Evolutionary conservation across 2,329 filamentous ascomycete genomes (phyloP).

Genomic region (Calonectria leucothoes): DNA sequence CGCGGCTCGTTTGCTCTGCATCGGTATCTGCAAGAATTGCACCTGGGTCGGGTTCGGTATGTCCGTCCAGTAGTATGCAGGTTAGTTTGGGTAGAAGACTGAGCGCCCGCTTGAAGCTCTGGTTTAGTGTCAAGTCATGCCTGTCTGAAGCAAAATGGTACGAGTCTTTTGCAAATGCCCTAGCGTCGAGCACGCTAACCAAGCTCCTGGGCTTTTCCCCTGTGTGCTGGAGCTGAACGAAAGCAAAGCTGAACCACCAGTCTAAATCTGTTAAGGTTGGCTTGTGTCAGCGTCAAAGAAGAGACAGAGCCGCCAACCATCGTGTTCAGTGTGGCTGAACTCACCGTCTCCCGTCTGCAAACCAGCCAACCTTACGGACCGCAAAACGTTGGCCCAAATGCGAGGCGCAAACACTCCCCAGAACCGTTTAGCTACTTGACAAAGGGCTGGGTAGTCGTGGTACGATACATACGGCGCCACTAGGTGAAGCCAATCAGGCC

Average conservation of each 20-base stretch:
- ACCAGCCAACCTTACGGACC: slow-evolving; percentile 51
- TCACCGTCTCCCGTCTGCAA: slow-evolving; percentile 59
- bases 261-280: slow-evolving; percentile 53
- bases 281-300: slow-evolving; percentile 19
- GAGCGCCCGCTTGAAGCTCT: slow-evolving; percentile 53
- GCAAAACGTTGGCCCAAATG: slow-evolving; percentile 64
- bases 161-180: slow-evolving; percentile 52
- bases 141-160: slow-evolving; percentile 56
- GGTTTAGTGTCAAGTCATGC: slow-evolving; percentile 47
- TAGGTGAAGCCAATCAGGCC: slow-evolving; percentile 61
- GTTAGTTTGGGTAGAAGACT: slow-evolving; percentile 56
- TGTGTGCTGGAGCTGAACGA: slow-evolving; percentile 48
- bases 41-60: slow-evolving; percentile 56
- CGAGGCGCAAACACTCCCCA: slow-evolving; percentile 62
- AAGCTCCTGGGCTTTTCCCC: slow-evolving; percentile 54
- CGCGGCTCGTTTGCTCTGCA: slow-evolving; percentile 1
- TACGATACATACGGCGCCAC: slow-evolving; percentile 57
- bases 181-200: slow-evolving; percentile 61
- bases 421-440: slow-evolving; percentile 60
- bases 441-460: slow-evolving; percentile 57
- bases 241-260: slow-evolving; percentile 63
- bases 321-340: slow-evolving; percentile 28
- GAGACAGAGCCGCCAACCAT: not conserved
- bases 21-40: slow-evolving; percentile 43
- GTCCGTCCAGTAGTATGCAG: slow-evolving; percentile 61